Percentiles rank a stretch among this genome's conserved stretches.
These are phyloP conservation scores for Penicillium brasilianum DNA, from an alignment of 2,329 filamentous ascomycete genomes.

Conservation along the genomic window DNA sequence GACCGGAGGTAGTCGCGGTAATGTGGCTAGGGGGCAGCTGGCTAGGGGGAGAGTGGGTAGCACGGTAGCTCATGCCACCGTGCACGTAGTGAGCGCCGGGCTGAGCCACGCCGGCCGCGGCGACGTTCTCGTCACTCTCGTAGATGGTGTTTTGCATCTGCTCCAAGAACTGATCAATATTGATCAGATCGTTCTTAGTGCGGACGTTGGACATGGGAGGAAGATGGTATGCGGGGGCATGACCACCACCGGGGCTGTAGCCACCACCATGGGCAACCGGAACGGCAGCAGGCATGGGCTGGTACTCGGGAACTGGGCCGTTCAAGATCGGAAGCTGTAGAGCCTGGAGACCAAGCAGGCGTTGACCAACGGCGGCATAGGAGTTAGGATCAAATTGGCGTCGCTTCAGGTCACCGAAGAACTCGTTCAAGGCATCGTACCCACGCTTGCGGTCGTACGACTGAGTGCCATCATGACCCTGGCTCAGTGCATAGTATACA, in stretches of 20 bases:
- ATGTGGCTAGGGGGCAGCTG: slow-evolving; percentile 50
- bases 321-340: slow-evolving; percentile 67
- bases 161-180: slow-evolving; percentile 93
- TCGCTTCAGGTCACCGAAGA: slow-evolving; percentile 91
- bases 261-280: slow-evolving; percentile 61
- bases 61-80: slow-evolving; percentile 57
- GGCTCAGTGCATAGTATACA: slow-evolving; percentile 76
- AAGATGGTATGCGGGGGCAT: slow-evolving; percentile 81
- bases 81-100: slow-evolving; percentile 71
- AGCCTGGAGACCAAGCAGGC: slow-evolving; percentile 79
- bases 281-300: slow-evolving; percentile 58
- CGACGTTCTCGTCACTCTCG: slow-evolving; percentile 83
- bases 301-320: slow-evolving; percentile 59
- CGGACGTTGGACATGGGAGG: slow-evolving; percentile 85
- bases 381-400: slow-evolving; percentile 85
- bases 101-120: slow-evolving; percentile 76
- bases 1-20: slow-evolving; percentile 43
- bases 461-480: slow-evolving; percentile 67
- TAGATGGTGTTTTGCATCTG: slow-evolving; percentile 97
- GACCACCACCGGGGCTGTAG: slow-evolving; percentile 61
- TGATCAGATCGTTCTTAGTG: slow-evolving; percentile 90
- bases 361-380: slow-evolving; percentile 90
- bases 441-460: slow-evolving; percentile 78
- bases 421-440: slow-evolving; percentile 89
- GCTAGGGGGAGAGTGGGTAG: slow-evolving; percentile 62